These are phyloP conservation scores for Micractinium conductrix DNA, from an alignment of 139 green algal species.

Conservation along the genomic window DNA sequence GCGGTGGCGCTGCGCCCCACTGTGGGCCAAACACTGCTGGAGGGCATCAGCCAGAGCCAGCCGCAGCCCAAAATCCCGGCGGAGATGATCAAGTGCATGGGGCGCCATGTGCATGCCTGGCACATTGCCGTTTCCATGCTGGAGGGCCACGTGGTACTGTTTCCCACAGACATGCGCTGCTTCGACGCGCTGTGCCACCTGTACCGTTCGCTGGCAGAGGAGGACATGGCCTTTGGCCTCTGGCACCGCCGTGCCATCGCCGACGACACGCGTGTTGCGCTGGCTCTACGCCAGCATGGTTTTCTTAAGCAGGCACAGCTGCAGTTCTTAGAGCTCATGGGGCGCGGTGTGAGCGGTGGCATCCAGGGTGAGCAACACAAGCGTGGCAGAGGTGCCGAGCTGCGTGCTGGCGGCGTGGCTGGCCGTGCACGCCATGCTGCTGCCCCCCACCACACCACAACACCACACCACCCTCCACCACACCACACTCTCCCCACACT, in stretches of 20 bases:
- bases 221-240: conserved; percentile 91
- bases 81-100: conserved; percentile 99
- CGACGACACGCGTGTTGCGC: conserved; percentile 66
- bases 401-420: too few species aligned
- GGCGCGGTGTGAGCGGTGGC: conserved; percentile 30
- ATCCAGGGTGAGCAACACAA: not conserved
- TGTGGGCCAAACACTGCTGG: conserved; percentile 90
- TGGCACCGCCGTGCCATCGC: conserved; percentile 73
- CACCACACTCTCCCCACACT: too few species aligned
- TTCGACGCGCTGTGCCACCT: conserved; percentile 91
- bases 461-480: too few species aligned
- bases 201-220: conserved; percentile 84
- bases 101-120: conserved; percentile 96
- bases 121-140: conserved; percentile 96
- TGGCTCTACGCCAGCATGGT: conserved; percentile 91
- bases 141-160: conserved; percentile 95
- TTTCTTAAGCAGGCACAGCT: conserved; percentile 79
- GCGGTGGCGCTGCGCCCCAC: conserved; percentile 74
- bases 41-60: conserved; percentile 93
- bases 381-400: too few species aligned
- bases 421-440: too few species aligned
- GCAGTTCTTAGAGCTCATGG: conserved; percentile 66
- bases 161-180: conserved; percentile 91
- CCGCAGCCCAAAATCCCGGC: conserved; percentile 98
- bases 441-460: too few species aligned